These are phyloP conservation scores for Cicer arietinum DNA, from an alignment of 306 rosid genomes.

Conservation along the genomic window DNA sequence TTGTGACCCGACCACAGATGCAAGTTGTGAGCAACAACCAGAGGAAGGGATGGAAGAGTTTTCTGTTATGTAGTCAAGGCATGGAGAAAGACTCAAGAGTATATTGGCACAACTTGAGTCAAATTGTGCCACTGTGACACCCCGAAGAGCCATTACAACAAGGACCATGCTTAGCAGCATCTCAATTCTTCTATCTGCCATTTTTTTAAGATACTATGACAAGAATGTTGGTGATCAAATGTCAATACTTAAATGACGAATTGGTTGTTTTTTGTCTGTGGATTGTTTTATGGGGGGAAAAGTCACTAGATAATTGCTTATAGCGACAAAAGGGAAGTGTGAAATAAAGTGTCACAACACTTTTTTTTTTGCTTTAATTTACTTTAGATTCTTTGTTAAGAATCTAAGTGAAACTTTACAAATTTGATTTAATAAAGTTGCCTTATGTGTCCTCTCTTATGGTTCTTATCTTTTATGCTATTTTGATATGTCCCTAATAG, in stretches of 20 bases:
- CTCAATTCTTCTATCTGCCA: conserved; percentile 45
- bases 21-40: conserved; percentile 63
- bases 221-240: conserved; percentile 24
- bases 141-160: conserved; percentile 40
- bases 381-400: conserved; percentile 43
- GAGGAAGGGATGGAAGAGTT: conserved; percentile 53
- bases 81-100: conserved; percentile 58
- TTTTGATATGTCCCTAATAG: conserved; percentile 34
- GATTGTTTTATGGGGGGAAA: conserved; percentile 3
- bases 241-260: conserved; percentile 23
- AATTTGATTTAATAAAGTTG: conserved; percentile 52
- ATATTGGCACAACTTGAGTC: conserved; percentile 59
- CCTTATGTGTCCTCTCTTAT: conserved; percentile 37
- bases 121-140: conserved; percentile 43
- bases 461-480: conserved; percentile 35
- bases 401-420: conserved; percentile 27
- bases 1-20: conserved; percentile 54
- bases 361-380: conserved; percentile 40
- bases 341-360: conserved; percentile 37
- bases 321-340: conserved; percentile 32
- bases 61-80: conserved; percentile 66
- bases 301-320: conserved; percentile 40
- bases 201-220: conserved; percentile 22
- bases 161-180: conserved; percentile 39
- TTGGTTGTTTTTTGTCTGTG: conserved; percentile 23